These are phyloP conservation scores for Microbotryum lychnidis-dioicae DNA, from an alignment of 1,284 basidiomycete genomes.

Conservation along the genomic window DNA sequence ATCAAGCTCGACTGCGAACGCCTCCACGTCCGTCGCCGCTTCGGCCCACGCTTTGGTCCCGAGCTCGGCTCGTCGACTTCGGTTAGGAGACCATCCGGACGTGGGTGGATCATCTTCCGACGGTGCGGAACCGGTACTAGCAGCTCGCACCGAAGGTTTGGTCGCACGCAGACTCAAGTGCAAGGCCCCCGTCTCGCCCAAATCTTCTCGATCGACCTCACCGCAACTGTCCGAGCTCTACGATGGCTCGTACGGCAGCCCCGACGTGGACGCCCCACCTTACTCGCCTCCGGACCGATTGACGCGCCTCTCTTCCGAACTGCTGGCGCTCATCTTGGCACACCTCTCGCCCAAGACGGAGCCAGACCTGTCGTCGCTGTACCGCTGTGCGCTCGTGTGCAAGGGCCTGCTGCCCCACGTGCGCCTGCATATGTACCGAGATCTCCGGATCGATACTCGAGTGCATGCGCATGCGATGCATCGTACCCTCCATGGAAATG, in stretches of 20 bases:
- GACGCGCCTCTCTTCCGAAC: conserved; percentile 18
- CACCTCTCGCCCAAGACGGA: conserved; percentile 8
- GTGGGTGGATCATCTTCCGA: background rate
- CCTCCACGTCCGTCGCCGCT: background rate
- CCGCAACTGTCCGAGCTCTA: background rate
- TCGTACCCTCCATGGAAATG: conserved; percentile 23
- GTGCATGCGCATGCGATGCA: conserved; percentile 28
- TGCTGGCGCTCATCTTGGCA: conserved; percentile 19
- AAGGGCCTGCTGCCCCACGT: conserved; percentile 16
- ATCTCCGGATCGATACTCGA: conserved; percentile 20
- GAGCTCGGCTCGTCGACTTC: background rate
- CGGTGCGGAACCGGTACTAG: background rate
- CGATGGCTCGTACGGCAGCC: background rate
- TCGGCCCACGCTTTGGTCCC: background rate
- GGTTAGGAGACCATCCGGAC: background rate
- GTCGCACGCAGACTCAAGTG: background rate
- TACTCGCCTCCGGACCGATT: conserved; percentile 11
- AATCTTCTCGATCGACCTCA: background rate
- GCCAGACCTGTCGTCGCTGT: conserved; percentile 14
- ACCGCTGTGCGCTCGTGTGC: conserved; percentile 6
- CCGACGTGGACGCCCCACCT: background rate
- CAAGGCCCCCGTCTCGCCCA: background rate
- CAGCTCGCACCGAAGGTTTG: no score
- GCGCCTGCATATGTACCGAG: conserved; percentile 15
- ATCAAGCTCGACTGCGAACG: background rate